Evolutionary conservation across 2,329 filamentous ascomycete species (phyloP), one percentile per base, ranked within the genome.

Genomic region (Pestalotiopsis sp.): DNA sequence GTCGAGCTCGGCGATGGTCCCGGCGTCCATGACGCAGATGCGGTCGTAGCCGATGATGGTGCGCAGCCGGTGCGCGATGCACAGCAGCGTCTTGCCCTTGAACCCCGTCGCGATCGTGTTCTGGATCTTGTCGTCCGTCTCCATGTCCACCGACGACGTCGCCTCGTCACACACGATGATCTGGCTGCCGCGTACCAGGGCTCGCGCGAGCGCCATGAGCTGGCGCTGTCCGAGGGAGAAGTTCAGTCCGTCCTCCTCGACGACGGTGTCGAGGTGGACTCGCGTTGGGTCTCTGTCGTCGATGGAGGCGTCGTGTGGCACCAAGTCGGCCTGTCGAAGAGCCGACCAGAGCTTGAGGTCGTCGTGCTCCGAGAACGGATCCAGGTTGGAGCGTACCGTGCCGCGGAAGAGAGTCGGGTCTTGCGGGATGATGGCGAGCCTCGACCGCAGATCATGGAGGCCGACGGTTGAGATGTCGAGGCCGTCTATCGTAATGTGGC

Each of bases 131-230:
- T 94, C 92, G 78, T 99, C 96, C 3, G 95, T 98, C 78, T 98
- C 95, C 85, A 98, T 96, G 80, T 98, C 95, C 7, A 98, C 95
- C 0, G 90, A 93, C 1, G 91, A 94, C 0, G 96, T 99, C 1
- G 96, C 96, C 81, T 99, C 96, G 83, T 99, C 96, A 80, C 95
- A 98, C 64, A 99, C 91, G 74, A 98, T 98, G 81, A 98, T 98
- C 74, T 92, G 93, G 0, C 91, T 92, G 58, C 91, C 90, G 49
- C 95, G 91, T 4, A 98, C 95, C 2, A 99, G 88, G 0, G 96
- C 96, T 0, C 96, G 91, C 0, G 95, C 95, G 1, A 99, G 86
- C 1, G 96, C 96, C 92, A 98, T 97, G 63, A 98, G 89, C 80
- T 98, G 96, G 3, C 96, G 90, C 82, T 98, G 95, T 6, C 95